Conservation (phyloP, 1,139 yeast species). For the Martiniozyma asiatica region DNA sequence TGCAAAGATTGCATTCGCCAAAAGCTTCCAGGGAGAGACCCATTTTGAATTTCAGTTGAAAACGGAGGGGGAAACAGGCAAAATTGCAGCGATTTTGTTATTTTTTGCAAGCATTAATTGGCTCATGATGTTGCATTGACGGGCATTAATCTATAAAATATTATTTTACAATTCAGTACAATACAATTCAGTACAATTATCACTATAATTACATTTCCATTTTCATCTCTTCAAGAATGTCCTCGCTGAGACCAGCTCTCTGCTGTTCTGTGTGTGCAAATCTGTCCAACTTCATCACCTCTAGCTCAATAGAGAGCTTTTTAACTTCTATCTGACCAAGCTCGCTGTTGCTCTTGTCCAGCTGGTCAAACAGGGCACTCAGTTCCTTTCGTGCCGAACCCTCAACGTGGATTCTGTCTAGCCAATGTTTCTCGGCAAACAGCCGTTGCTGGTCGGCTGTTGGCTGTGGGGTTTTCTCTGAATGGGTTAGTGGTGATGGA, state of each 20-base stretch:
- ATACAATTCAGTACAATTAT: no score
- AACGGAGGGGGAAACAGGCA: neutral
- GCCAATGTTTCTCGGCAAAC: constrained; percentile 18
- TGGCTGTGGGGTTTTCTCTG: no score
- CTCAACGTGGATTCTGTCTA: constrained; percentile 14
- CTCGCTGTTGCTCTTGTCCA: constrained; percentile 15
- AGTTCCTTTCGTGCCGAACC: constrained; percentile 14
- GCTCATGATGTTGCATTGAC: no score
- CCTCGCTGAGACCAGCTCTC: constrained; percentile 19
- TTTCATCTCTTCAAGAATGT: constrained; percentile 21
- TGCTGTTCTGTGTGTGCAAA: constrained; percentile 18
- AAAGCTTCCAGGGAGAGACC: no score
- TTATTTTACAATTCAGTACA: no score
- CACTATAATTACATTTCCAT: constrained; percentile 9
- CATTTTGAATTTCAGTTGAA: no score
- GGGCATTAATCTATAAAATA: no score
- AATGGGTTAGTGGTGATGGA: no score
- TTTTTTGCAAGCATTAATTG: no score
- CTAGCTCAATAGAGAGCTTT: constrained; percentile 17
- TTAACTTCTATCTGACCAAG: constrained; percentile 12
- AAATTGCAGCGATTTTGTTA: no score
- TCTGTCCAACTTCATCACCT: constrained; percentile 18
- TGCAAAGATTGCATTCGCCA: constrained; percentile 8
- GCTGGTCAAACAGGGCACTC: constrained; percentile 13
- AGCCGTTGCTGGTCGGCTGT: constrained; percentile 1